These are phyloP conservation scores for Cryptosporidium canis DNA, from an alignment of 169 alveolate species.

Conservation along the genomic window DNA sequence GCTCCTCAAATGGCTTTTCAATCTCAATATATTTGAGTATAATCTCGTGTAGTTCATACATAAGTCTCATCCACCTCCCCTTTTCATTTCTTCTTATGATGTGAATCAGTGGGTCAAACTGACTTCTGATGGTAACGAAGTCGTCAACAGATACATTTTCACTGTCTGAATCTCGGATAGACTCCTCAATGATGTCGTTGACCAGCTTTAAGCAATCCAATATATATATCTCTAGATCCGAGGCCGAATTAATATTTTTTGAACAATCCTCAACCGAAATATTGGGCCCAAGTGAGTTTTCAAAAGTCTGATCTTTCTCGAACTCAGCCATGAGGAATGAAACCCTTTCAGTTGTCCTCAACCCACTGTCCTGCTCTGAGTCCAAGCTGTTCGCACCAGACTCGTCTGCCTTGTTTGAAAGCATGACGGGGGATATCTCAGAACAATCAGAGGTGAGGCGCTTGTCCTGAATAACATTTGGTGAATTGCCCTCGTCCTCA, in stretches of 20 bases:
- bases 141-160: constrained; percentile 13
- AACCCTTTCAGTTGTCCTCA: neutral
- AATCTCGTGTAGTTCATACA: constrained; percentile 55
- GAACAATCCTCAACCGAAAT: neutral
- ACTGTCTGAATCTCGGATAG: constrained; percentile 14
- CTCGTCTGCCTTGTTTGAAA: neutral
- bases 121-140: constrained; percentile 30
- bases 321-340: neutral
- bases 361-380: neutral
- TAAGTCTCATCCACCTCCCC: constrained; percentile 59
- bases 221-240: constrained; percentile 23
- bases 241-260: constrained; percentile 6
- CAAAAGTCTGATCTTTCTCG: neutral
- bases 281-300: neutral
- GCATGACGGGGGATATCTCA: neutral
- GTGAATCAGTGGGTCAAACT: constrained; percentile 37
- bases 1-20: constrained; percentile 43
- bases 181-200: constrained; percentile 23
- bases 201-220: constrained; percentile 19
- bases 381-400: neutral
- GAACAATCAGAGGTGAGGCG: neutral
- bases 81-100: constrained; percentile 51
- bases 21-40: constrained; percentile 22
- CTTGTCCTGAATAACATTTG: neutral
- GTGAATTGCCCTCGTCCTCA: constrained; percentile 15